Evolutionary conservation across 1,284 basidiomycete species (phyloP).

Genomic region (Microstroma glucosiphilum): DNA sequence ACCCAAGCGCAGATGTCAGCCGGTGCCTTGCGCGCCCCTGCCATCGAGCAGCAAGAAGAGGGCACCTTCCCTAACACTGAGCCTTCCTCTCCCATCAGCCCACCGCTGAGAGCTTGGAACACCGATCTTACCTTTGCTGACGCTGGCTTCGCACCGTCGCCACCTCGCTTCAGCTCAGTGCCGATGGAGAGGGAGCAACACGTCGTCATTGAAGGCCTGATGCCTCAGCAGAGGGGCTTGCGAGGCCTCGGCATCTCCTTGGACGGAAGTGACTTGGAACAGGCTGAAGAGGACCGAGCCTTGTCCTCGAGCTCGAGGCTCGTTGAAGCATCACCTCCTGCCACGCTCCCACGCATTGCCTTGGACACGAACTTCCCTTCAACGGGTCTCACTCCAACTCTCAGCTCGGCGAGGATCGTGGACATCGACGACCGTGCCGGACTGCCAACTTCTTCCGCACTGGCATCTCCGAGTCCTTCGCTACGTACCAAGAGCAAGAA

Average conservation of each 20-base stretch:
- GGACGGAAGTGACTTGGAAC: not conserved
- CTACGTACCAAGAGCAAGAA: conserved; percentile 3
- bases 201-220: not conserved
- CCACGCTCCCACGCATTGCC: not conserved
- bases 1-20: conserved; percentile 1
- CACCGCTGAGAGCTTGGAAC: not conserved
- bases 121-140: not conserved
- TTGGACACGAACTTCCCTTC: not conserved
- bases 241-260: not conserved
- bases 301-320: not conserved
- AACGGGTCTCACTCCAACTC: not conserved
- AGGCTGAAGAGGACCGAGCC: not conserved
- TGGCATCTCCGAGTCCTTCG: not conserved
- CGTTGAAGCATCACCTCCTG: not conserved
- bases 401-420: not conserved
- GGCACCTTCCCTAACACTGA: not conserved
- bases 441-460: not conserved
- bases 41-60: not conserved
- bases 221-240: not conserved
- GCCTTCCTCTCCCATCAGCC: conserved; percentile 3
- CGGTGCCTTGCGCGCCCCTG: not conserved
- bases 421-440: not conserved
- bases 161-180: not conserved
- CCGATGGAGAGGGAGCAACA: not conserved
- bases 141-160: not conserved